These are phyloP conservation scores for Fusarium fracticaudum DNA, from an alignment of 2,329 filamentous ascomycete genomes.

Conservation along the genomic window DNA sequence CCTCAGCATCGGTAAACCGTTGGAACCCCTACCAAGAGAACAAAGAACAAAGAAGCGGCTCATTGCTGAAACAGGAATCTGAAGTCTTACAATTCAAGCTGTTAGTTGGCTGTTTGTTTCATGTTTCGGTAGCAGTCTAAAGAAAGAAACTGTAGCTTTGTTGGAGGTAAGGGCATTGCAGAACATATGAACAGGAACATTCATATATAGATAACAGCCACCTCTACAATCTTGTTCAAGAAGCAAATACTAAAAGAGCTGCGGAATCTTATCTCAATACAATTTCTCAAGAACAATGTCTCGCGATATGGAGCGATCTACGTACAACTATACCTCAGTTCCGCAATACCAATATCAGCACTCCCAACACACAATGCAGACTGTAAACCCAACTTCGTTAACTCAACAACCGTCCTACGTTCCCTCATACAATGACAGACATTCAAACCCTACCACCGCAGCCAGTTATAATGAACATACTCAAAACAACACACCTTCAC, in stretches of 20 bases:
- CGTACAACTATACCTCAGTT: not conserved
- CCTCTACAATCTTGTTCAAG: not conserved
- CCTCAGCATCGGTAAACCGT: not conserved
- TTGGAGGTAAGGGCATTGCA: not conserved
- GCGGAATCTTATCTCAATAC: no score
- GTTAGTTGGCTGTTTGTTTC: not conserved
- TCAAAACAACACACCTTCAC: not conserved
- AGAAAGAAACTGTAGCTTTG: conserved; percentile 5
- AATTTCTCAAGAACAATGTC: not conserved
- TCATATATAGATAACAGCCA: not conserved
- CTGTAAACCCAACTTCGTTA: conserved; percentile 11
- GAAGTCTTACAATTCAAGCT: no score
- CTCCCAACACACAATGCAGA: not conserved
- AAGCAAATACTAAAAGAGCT: rapidly evolving
- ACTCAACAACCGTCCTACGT: not conserved
- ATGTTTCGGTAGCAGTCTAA: not conserved
- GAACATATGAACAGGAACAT: no score
- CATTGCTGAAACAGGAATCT: not conserved
- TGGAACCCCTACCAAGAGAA: not conserved
- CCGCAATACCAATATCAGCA: not conserved
- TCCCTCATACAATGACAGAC: not conserved
- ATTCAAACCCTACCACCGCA: not conserved
- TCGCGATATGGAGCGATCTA: no score
- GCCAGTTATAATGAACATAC: rapidly evolving
- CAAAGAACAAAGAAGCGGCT: conserved; percentile 27